phyloP scores from a whole-genome alignment of 768 basidiomycete species.

The Lactarius pseudohatsudake region DNA sequence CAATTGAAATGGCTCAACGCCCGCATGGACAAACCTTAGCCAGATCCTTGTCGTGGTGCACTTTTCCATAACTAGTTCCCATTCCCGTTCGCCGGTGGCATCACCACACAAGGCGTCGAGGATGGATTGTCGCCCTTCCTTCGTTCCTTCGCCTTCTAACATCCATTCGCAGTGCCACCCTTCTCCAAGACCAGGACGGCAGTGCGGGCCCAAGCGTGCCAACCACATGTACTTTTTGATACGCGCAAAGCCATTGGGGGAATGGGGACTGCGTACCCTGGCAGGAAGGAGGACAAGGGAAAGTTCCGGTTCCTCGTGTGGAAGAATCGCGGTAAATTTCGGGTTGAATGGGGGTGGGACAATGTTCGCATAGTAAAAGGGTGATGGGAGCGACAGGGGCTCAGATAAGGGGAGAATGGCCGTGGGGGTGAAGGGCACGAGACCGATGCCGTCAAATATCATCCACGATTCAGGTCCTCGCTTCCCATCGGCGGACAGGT shows the following conservation, averaged over 20 bases:
- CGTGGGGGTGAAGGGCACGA: conserved; percentile 63
- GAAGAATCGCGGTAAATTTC: conserved; percentile 35
- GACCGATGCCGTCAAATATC: conserved; percentile 63
- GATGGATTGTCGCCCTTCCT: conserved; percentile 57
- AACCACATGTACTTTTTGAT: conserved; percentile 69
- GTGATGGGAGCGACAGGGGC: conserved; percentile 65
- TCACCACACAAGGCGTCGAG: conserved; percentile 52
- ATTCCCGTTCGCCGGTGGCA: conserved; percentile 34
- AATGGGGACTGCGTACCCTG: conserved; percentile 58
- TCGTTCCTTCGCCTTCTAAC: conserved; percentile 75
- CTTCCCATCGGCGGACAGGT: conserved; percentile 27
- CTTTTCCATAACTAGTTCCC: conserved; percentile 65
- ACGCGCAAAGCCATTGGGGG: conserved; percentile 56
- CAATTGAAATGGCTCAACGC: neutral
- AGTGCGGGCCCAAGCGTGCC: conserved; percentile 43
- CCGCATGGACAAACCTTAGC: conserved; percentile 50
- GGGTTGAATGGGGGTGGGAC: conserved; percentile 40
- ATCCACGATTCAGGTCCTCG: conserved; percentile 55
- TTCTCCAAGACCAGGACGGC: conserved; percentile 49
- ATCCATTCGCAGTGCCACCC: conserved; percentile 80
- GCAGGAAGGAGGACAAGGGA: conserved; percentile 46
- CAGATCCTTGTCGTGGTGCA: conserved; percentile 58
- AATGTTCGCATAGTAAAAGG: conserved; percentile 75
- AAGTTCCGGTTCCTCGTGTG: conserved; percentile 39
- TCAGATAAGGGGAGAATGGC: conserved; percentile 52